Evolutionary conservation across 192 early-diverging fungal genomes (phyloP).

Genomic region (Gonapodya prolifera): DNA sequence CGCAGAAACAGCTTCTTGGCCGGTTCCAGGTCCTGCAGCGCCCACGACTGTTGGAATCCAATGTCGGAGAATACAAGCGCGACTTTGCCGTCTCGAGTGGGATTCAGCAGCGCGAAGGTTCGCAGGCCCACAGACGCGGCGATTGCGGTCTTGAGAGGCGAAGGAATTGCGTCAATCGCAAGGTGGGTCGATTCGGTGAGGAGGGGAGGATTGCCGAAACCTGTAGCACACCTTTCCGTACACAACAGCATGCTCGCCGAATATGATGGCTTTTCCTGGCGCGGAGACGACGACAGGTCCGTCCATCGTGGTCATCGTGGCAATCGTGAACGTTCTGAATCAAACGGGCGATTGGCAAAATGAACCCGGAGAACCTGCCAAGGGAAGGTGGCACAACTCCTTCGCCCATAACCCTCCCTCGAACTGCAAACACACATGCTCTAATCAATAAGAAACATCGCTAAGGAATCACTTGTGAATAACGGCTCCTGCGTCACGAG

Average conservation of each 20-base stretch:
- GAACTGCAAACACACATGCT: background rate
- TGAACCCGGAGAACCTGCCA: background rate
- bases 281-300: constrained; percentile 53
- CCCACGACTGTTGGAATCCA: constrained; percentile 9
- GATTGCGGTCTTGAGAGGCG: constrained; percentile 48
- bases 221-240: constrained; percentile 55
- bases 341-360: background rate
- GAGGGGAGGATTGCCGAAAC: background rate
- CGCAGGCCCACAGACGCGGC: constrained; percentile 71
- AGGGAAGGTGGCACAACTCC: background rate
- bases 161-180: background rate
- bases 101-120: constrained; percentile 49
- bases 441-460: background rate
- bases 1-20: background rate
- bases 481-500: too few species aligned
- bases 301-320: background rate
- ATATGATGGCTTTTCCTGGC: constrained; percentile 95
- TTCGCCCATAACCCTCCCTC: background rate
- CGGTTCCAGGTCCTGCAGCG: background rate
- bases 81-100: constrained; percentile 27
- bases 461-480: background rate
- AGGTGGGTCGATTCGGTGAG: too few species aligned
- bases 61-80: constrained; percentile 52
- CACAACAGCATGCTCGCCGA: constrained; percentile 97
- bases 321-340: background rate